A percentile compares a stretch with the other conserved stretches of the same genome.
Conservation (phyloP, 176 grass and related monocot species). For the Miscanthus lutarioriparius region DNA sequence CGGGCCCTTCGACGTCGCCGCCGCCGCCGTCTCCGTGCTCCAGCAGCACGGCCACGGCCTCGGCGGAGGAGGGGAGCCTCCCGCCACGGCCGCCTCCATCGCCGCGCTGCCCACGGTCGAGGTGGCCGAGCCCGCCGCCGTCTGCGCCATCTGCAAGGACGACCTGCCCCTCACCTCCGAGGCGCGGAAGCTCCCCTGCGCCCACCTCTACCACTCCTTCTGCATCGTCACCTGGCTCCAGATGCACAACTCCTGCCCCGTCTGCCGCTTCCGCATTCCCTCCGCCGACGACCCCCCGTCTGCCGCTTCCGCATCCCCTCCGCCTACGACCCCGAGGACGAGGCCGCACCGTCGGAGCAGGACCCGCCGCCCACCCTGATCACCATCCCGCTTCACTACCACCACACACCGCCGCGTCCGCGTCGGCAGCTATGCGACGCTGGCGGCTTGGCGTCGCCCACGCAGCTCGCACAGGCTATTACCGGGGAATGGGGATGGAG, state of each 20-base stretch:
- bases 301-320: too few relatives aligned
- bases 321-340: too few relatives aligned
- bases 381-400: conserved; percentile 43
- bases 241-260: conserved; percentile 85
- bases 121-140: conserved; percentile 47
- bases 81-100: conserved; percentile 58
- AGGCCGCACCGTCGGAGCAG: background rate
- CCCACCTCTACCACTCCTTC: conserved; percentile 77
- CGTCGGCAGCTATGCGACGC: background rate
- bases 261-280: conserved; percentile 79
- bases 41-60: background rate
- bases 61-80: conserved; percentile 30
- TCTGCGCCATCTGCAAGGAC: conserved; percentile 84
- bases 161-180: conserved; percentile 53
- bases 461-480: conserved; percentile 66
- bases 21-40: conserved; percentile 32
- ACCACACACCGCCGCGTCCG: conserved; percentile 23
- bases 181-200: conserved; percentile 69
- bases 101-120: conserved; percentile 62
- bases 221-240: conserved; percentile 84
- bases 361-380: conserved; percentile 27
- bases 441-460: conserved; percentile 43
- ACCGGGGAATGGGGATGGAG: conserved; percentile 53
- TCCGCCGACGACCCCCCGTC: background rate
- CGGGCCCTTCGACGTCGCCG: conserved; percentile 24